Conservation (phyloP, 2,329 filamentous ascomycete species). For the Aspergillus neoniger region DNA sequence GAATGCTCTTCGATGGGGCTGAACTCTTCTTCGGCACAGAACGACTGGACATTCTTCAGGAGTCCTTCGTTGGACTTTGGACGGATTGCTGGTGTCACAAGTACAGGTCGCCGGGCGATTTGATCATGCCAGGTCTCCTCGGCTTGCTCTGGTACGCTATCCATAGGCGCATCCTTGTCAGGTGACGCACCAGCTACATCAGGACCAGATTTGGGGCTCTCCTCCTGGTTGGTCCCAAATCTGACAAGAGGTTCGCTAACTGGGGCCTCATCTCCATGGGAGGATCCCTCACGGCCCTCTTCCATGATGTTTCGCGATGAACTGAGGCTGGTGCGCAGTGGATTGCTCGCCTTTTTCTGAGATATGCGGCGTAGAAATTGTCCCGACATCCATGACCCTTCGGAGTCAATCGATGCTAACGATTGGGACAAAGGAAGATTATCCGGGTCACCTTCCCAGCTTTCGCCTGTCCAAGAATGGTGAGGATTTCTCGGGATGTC, state of each 20-base stretch:
- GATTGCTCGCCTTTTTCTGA: conserved; percentile 42
- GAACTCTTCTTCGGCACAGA: conserved; percentile 37
- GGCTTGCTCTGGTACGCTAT: conserved; percentile 21
- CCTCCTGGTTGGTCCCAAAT: conserved; percentile 51
- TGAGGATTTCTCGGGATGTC: conserved; percentile 32
- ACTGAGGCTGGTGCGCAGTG: conserved; percentile 44
- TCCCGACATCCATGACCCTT: conserved; percentile 93
- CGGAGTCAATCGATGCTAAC: conserved; percentile 89
- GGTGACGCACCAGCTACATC: conserved; percentile 57
- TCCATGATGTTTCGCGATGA: conserved; percentile 45
- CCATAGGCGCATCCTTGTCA: conserved; percentile 41
- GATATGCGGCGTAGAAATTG: conserved; percentile 58
- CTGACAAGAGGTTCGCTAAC: conserved; percentile 76
- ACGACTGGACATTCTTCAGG: conserved; percentile 52
- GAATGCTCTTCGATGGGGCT: conserved; percentile 35
- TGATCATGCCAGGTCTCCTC: conserved; percentile 54
- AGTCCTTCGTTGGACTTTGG: conserved; percentile 65
- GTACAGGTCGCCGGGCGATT: conserved; percentile 60
- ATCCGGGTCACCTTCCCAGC: conserved; percentile 54
- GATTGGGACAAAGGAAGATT: conserved; percentile 70
- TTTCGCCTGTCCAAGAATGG: conserved; percentile 41
- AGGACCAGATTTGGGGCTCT: conserved; percentile 48
- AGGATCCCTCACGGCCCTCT: conserved; percentile 51
- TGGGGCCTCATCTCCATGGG: conserved; percentile 60
- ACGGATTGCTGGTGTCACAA: conserved; percentile 62